Percentiles rank a stretch among this genome's conserved stretches.
Conservation (phyloP, 768 basidiomycete species). For the Hemileccinum rubropunctum region DNA sequence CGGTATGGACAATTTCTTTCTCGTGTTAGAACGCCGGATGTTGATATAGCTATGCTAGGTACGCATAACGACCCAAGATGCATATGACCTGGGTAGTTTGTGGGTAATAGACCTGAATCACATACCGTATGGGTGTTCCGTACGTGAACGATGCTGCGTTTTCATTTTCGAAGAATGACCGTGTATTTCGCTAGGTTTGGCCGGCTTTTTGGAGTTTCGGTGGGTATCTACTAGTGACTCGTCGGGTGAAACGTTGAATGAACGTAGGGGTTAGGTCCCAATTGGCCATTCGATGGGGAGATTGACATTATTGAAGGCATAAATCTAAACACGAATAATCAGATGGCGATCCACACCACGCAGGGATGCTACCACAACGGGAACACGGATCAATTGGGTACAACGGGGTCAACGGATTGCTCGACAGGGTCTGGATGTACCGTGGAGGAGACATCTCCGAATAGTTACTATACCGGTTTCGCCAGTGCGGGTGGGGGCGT, state of each 20-base stretch:
- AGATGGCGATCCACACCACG: conserved; percentile 55
- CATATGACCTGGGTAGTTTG: conserved; percentile 42
- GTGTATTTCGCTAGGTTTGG: conserved; percentile 21
- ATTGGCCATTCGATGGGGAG: conserved; percentile 49
- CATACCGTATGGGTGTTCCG: conserved; percentile 58
- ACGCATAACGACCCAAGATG: conserved; percentile 43
- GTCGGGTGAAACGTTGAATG: neutral
- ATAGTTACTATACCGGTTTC: conserved; percentile 26
- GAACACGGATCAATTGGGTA: conserved; percentile 33
- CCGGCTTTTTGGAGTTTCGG: conserved; percentile 34
- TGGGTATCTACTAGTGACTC: conserved; percentile 2
- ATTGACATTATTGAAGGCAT: conserved; percentile 64
- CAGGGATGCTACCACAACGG: conserved; percentile 35
- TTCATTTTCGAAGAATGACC: conserved; percentile 2
- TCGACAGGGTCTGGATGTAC: conserved; percentile 28
- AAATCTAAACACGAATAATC: conserved; percentile 49
- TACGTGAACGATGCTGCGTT: conserved; percentile 23
- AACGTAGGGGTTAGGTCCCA: conserved; percentile 11
- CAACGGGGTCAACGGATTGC: conserved; percentile 23
- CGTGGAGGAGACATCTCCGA: conserved; percentile 28
- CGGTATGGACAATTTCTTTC: conserved; percentile 37
- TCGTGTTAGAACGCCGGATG: neutral
- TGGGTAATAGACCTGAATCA: conserved; percentile 47
- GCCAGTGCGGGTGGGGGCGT: conserved; percentile 51
- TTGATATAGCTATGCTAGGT: conserved; percentile 30